phyloP scores from a whole-genome alignment of 495 filamentous ascomycete species.

The Aspergillus baeticus region DNA sequence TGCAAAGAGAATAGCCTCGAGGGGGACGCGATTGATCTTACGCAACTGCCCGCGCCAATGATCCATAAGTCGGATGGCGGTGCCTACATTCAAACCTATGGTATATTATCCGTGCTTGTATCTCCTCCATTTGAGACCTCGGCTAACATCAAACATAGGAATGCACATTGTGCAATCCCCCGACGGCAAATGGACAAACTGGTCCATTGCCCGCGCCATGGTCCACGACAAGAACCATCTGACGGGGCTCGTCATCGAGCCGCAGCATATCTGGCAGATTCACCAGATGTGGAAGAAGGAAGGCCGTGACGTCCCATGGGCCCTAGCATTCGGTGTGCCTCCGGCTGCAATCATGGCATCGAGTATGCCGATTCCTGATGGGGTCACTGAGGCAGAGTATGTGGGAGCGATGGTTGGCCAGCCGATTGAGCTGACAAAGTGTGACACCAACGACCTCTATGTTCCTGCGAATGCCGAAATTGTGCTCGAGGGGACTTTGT shows the following conservation, averaged over 20 bases:
- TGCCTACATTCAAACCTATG: conserved; percentile 39
- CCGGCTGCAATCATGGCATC: conserved; percentile 39
- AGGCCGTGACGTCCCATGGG: conserved; percentile 36
- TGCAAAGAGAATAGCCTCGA: conserved; percentile 30
- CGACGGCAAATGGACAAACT: conserved; percentile 37
- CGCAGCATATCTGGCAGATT: conserved; percentile 36
- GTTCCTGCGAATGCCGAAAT: conserved; percentile 41
- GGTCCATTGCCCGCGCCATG: conserved; percentile 43
- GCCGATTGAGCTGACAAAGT: conserved; percentile 36
- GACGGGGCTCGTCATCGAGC: conserved; percentile 27
- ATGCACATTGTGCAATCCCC: conserved; percentile 38
- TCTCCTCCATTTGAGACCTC: background rate
- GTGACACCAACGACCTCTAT: conserved; percentile 36
- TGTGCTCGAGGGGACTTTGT: conserved; percentile 37
- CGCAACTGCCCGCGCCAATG: conserved; percentile 30
- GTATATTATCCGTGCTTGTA: background rate
- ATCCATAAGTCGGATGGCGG: conserved; percentile 37
- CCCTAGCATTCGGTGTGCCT: conserved; percentile 36
- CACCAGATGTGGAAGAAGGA: conserved; percentile 35
- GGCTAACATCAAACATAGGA: conserved; percentile 12
- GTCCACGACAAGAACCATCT: conserved; percentile 31
- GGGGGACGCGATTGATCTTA: conserved; percentile 35
- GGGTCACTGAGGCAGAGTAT: conserved; percentile 34
- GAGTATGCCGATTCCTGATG: conserved; percentile 37
- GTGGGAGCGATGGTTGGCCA: conserved; percentile 33